Base-by-base conservation (phyloP, 1,139 yeast genomes). In the Taphrina sp. region DNA sequence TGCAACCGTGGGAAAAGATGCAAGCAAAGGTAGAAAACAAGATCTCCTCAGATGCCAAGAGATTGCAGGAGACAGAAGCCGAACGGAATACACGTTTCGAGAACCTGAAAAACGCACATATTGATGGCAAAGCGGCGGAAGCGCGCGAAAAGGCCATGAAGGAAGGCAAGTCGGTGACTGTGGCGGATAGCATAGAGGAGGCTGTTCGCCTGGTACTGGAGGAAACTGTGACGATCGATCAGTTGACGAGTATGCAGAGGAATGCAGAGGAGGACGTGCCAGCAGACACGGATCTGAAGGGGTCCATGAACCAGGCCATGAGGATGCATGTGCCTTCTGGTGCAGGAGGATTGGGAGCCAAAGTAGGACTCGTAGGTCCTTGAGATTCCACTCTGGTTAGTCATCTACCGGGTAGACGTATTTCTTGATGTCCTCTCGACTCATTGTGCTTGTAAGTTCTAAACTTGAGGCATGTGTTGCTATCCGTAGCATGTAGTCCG, bases 1-100 rank as follows among this genome's bases (percentile, higher is more conserved):
- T 29, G 19, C 39, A 33, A 26, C 46, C 45, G 4, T 49, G 54
- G 54, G 36, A 38, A n/a, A 29, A 22, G 39, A 39, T 31, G 37
- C 34, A 29, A 24, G 2, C n/a, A n/a, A 36, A 39, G 16, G 44
- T 37, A 33, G 35, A 29, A 16, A 29, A 12, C 35, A 38, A 38
- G 37, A 17, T 31, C 17, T 14, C 36, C 31, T 22, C 17, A 3
- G 43, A 38, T 20, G 19, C 37, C 12, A 26, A 36, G 10, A 28
- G 10, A 20, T 24, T 47, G 31, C 31, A 12, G 20, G 52, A 45
- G 41, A 5, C 41, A 14, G 20, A 31, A 5, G 33, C 20, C 14
- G 36, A 33, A 5, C 2, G 17, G 16, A 34, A 20, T 26, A 22
- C 36, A 14, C 22, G 37, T 5, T 49, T 31, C 41, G 38, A 19